phyloP scores from a whole-genome alignment of 345 rosid species.

The Aegle marmelos region DNA sequence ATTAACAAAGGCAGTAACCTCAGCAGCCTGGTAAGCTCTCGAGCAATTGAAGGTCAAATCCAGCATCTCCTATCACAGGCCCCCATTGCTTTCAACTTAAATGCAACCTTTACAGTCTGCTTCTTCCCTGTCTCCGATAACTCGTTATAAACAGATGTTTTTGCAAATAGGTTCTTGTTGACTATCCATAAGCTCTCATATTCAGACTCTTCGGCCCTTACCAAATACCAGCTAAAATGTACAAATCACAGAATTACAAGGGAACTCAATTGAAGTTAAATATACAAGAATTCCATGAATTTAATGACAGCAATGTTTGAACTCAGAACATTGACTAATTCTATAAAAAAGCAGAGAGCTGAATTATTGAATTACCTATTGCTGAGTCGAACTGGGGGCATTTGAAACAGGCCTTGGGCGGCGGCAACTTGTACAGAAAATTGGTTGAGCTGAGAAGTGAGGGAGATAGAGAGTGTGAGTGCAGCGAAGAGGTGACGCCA shows the following conservation, averaged over 20 bases:
- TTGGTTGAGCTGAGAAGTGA: slow-evolving; percentile 9
- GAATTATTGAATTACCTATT: slow-evolving; percentile 36
- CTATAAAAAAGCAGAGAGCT: not conserved
- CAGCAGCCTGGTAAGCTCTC: slow-evolving; percentile 94
- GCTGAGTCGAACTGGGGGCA: slow-evolving; percentile 62
- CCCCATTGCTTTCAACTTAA: slow-evolving; percentile 60
- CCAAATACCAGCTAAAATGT: slow-evolving; percentile 13
- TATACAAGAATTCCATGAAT: not conserved
- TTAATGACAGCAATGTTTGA: not conserved
- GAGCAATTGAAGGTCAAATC: slow-evolving; percentile 98
- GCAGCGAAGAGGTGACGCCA: slow-evolving; percentile 49
- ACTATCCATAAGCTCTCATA: slow-evolving; percentile 74
- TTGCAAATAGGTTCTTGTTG: slow-evolving; percentile 84
- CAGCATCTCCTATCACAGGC: slow-evolving; percentile 84
- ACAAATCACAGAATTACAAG: not conserved
- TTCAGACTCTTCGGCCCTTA: slow-evolving; percentile 89
- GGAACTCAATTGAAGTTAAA: not conserved
- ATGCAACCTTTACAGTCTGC: slow-evolving; percentile 67
- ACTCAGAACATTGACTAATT: not conserved
- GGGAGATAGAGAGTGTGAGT: slow-evolving; percentile 30
- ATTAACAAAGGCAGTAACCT: slow-evolving; percentile 73
- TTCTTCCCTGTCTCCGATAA: slow-evolving; percentile 85
- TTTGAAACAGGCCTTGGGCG: slow-evolving; percentile 70
- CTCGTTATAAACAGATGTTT: slow-evolving; percentile 86
- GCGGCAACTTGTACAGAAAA: slow-evolving; percentile 15